Base-by-base conservation (phyloP, 2,329 filamentous ascomycete genomes). In the Aspergillus ruber region DNA sequence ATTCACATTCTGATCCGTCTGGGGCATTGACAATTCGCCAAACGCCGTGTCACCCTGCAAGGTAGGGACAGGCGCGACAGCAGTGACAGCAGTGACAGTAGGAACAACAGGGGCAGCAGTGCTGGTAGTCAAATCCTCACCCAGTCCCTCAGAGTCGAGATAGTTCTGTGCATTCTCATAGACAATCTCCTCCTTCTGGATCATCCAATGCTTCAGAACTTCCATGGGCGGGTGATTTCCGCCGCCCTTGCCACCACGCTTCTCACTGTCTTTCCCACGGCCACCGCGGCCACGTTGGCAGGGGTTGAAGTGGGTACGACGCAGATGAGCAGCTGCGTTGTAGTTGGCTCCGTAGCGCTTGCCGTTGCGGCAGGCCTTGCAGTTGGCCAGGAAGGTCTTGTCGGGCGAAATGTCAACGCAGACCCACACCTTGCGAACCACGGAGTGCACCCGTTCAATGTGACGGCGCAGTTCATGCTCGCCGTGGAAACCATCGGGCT, bases 281-380 rank as follows among this genome's bases (percentile, higher is more conserved):
- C 79, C 80, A 18, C 78, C 70, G n/a, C 71, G 65, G 17, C 70
- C 71, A 18, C 71, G 73, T 62, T 80, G 79, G 56, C 79, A 77
- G 1, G 80, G 84, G 62, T 86, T 87, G 75, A 96, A 97, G 65
- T 97, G 91, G 0, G 86, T 85, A 43, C 91, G 83, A 38, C 90
- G 81, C 7, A 97, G 78, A 64, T 97, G 91, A 0, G 90, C 91
- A 0, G 90, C 90, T 0, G 90, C 91, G 60, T 97, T 97, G 71
- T 97, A 96, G 71, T 96, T 93, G 13, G 87, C 88, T 3, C 86
- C 86, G 58, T 97, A 97, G 49, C 81, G 79, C 74, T 95, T 96
- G 47, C 78, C 72, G 40, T 78, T 78, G 43, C 77, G 79, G 67
- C 91, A 97, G 42, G 86, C 81, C 68, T 95, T 95, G 79, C 90